phyloP scores from a whole-genome alignment of 352 stramenopile species.

The Globisporangium heterothallicum region DNA sequence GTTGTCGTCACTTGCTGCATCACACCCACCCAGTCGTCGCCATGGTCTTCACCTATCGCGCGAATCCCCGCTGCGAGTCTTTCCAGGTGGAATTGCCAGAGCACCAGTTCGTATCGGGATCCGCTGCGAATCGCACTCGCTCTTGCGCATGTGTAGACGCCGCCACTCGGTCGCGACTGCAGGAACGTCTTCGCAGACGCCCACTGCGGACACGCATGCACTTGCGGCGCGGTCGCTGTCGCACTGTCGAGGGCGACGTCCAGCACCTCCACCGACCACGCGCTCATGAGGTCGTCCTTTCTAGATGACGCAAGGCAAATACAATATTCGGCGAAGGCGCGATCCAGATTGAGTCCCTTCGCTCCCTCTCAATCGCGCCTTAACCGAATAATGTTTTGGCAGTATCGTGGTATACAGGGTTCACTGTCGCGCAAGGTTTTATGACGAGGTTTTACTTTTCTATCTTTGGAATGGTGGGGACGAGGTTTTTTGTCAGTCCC shows the following conservation, averaged over 20 bases:
- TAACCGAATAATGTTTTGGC: too few species aligned
- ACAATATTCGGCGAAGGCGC: too few species aligned
- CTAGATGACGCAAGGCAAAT: too few species aligned
- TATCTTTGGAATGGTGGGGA: neutral
- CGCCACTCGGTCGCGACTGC: slow-evolving; percentile 24
- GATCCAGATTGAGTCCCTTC: too few species aligned
- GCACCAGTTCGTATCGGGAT: slow-evolving; percentile 20
- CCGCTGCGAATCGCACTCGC: slow-evolving; percentile 2
- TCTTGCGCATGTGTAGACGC: slow-evolving; percentile 65
- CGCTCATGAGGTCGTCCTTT: too few species aligned
- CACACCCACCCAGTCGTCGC: neutral
- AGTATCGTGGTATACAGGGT: neutral
- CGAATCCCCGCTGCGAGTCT: slow-evolving; percentile 25
- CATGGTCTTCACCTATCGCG: neutral
- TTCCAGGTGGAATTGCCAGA: slow-evolving; percentile 56
- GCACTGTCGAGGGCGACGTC: neutral
- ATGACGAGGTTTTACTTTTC: neutral
- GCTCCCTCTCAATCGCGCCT: too few species aligned
- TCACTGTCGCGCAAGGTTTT: neutral
- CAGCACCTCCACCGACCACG: slow-evolving; percentile 1
- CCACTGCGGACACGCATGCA: neutral
- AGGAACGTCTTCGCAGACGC: slow-evolving; percentile 45
- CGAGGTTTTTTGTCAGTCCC: neutral
- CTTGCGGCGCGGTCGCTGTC: neutral
- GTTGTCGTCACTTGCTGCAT: slow-evolving; percentile 16